phyloP scores from a whole-genome alignment of 2,329 filamentous ascomycete genomes.

The Penicillium sp. region DNA sequence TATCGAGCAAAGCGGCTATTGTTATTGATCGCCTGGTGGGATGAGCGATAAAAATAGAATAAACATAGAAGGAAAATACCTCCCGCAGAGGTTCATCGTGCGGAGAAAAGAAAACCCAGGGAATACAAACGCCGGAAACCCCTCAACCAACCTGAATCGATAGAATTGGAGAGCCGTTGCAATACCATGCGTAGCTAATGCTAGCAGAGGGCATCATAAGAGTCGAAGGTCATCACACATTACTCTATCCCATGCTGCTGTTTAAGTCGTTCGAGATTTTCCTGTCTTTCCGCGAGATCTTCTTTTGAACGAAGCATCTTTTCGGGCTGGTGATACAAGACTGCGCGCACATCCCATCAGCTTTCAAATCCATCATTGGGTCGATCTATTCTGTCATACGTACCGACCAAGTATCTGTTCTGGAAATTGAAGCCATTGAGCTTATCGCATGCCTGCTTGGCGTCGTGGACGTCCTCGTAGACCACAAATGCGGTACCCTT shows the following conservation, averaged over 20 bases:
- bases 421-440: conserved; percentile 99
- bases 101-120: conserved; percentile 29
- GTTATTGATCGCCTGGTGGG: conserved; percentile 4
- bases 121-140: conserved; percentile 38
- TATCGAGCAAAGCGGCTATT: conserved; percentile 4
- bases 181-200: conserved; percentile 30
- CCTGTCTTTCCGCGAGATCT: conserved; percentile 86
- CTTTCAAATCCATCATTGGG: neutral
- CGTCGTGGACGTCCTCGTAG: conserved; percentile 98
- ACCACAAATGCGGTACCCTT: conserved; percentile 99
- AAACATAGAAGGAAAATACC: conserved; percentile 15
- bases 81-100: neutral
- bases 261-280: conserved; percentile 98
- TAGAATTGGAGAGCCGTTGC: conserved; percentile 27
- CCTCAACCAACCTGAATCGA: conserved; percentile 33
- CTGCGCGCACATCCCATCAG: conserved; percentile 28
- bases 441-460: conserved; percentile 98
- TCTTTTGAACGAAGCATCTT: conserved; percentile 84
- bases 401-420: conserved; percentile 97
- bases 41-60: conserved; percentile 13
- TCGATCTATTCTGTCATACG: conserved; percentile 37
- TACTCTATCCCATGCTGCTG: conserved; percentile 98
- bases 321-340: conserved; percentile 71
- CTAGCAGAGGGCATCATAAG: conserved; percentile 31
- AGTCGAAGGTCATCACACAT: conserved; percentile 39